Evolutionary conservation across 257 asterid genomes (phyloP), one percentile per base, ranked within the genome.

Genomic region (Fraxinus americana): DNA sequence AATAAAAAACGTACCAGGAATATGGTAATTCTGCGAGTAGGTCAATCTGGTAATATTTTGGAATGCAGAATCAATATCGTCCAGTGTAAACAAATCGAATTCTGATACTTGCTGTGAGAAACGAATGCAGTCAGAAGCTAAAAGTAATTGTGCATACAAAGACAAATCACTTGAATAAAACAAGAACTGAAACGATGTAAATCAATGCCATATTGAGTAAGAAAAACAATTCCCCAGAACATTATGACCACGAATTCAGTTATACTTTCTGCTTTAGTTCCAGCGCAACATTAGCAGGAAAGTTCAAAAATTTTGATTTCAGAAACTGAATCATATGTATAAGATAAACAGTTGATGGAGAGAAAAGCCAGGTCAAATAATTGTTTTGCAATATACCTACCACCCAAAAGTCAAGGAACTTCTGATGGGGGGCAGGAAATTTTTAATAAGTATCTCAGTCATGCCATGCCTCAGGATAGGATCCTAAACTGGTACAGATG

Each of bases 51-150:
- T 92, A 38, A 96, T 88, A 76, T 74, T 90, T 84, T 91, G 91
- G 87, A 96, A 96, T 70, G 97, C 94, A 69, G 82, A 83, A 86
- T 96, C 99, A 75, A 96, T 86, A 84, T 96, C 98, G 76, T 96
- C 97, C 91, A 96, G 86, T 25, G 99, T 90, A 86, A 96, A 96
- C 86, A 96, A 84, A 86, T 92, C 96, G 81, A 93, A 93, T 80
- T 96, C 99, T 30, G 99, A 91, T 67, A 91, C 91, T 96, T 93
- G 97, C 99, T 96, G 96, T 90, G 86, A 82, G 78, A 72, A 65
- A 72, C n/a, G 68, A 73, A 48, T 39, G 66, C 35, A 57, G 57
- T 87, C 34, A 83, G 71, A 82, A 77, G 63, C 29, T 63, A 14
- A 65, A 35, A 70, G 43, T 8, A 67, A 65, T 27, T 29, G 30